Conservation (phyloP, 2,329 filamentous ascomycete species). For the Monilinia aucupariae region DNA sequence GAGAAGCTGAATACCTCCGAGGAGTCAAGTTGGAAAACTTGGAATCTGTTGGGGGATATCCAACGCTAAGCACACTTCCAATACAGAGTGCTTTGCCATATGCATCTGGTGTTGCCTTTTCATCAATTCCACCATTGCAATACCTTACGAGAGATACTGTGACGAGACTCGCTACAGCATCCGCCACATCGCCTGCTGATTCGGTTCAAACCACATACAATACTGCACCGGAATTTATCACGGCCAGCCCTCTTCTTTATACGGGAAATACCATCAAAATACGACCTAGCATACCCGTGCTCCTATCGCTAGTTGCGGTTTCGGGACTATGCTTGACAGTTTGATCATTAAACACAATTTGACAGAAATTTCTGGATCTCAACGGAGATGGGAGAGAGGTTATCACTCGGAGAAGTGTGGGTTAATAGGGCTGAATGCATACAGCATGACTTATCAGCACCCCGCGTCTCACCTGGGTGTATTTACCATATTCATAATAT, state of each 20-base stretch:
- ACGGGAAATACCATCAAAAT: not conserved
- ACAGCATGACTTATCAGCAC: not conserved
- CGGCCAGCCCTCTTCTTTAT: constrained; percentile 11
- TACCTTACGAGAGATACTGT: constrained; percentile 8
- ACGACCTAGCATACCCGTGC: not conserved
- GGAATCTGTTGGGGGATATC: constrained; percentile 23
- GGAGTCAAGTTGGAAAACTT: constrained; percentile 24
- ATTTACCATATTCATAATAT: not conserved
- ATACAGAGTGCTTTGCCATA: constrained; percentile 21
- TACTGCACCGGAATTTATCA: constrained; percentile 4
- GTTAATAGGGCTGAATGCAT: not conserved
- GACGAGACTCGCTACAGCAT: constrained; percentile 7
- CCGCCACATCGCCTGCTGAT: not conserved
- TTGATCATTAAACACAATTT: not conserved
- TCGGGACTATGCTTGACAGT: constrained; percentile 5
- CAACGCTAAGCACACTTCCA: constrained; percentile 23
- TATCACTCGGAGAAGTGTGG: not conserved
- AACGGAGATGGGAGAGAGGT: not conserved
- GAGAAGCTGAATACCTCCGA: constrained; percentile 30
- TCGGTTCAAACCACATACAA: not conserved
- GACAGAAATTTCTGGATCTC: constrained; percentile 3
- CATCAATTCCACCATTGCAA: constrained; percentile 13
- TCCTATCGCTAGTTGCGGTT: not conserved
- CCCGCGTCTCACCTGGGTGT: not conserved
- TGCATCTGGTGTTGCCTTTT: not conserved